Conservation (phyloP, 768 basidiomycete genomes). For the Lactarius hengduanensis region DNA sequence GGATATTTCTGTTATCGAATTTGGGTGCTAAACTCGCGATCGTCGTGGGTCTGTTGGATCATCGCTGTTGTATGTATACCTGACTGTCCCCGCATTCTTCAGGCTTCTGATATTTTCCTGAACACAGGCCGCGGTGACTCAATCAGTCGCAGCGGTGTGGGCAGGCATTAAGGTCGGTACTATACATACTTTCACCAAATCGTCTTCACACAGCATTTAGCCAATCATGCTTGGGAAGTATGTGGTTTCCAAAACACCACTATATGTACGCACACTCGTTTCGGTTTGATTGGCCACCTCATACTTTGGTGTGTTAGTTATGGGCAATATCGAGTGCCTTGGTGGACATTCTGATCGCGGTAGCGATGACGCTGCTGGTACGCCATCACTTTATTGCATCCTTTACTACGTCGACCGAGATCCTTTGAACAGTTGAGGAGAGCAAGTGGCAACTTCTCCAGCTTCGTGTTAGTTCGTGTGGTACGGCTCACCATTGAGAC, state of each 20-base stretch:
- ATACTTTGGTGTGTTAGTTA: not conserved
- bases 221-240: not conserved
- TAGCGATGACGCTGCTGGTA: not conserved
- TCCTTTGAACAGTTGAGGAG: not conserved
- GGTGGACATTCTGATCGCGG: not conserved
- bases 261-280: not conserved
- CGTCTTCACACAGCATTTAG: not conserved
- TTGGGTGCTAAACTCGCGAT: not conserved
- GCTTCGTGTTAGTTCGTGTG: not conserved
- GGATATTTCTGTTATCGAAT: not conserved
- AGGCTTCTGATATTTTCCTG: not conserved
- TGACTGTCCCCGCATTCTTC: not conserved
- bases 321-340: not conserved
- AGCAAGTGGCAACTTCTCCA: not conserved
- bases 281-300: not conserved
- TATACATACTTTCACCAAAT: not conserved
- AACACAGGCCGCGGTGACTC: not conserved
- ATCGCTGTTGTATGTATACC: not conserved
- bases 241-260: fast-evolving
- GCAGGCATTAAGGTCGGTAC: not conserved
- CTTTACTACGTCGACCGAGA: not conserved
- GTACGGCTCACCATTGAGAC: not conserved
- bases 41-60: not conserved
- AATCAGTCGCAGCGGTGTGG: not conserved
- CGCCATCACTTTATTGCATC: not conserved